Evolutionary conservation across 2,329 filamentous ascomycete genomes (phyloP), one percentile per base, ranked within the genome.

Genomic region (Microsporum canis): DNA sequence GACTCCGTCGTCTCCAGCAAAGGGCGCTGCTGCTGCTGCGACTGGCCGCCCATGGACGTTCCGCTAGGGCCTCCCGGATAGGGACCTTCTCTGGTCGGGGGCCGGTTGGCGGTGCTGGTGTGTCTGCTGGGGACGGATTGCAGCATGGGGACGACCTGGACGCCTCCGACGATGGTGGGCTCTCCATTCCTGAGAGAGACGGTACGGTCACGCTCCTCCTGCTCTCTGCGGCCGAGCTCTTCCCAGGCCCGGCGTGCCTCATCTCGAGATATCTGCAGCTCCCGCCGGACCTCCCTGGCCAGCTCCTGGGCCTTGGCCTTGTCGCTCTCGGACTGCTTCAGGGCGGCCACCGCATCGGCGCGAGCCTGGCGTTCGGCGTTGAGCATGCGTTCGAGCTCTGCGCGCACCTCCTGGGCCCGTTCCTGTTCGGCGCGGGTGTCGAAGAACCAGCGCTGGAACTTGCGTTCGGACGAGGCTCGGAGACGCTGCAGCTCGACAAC

Each of bases 401-500:
- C 91, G 61, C 90, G 88, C 41, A 88, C 80, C 74, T 97, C 94
- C 66, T 89, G 87, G 57, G 86, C 82, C 33, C 88, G 85, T 76
- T 97, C 94, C 66, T 95, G 84, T 66, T 97, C 91, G 36, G 87
- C 83, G 58, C 91, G 83, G 5, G 91, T 96, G 72, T 99, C 94
- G 68, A 95, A 96, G 76, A 97, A 97, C 94, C 94, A 99, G 58
- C 94, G 84, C 75, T 99, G 94, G 68, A 99, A 99, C 72, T 97
- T 97, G 65, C 94, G 86, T 74, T 99, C 94, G 0, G 92, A 97
- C 61, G 91, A 96, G 41, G 94, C 94, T 49, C 94, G 88, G 31
- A 99, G 80, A 34, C 94, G 86, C 73, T 99, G 94, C 53, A 99
- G 79, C 74, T 99, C 94, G 2, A 99, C 94, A 0, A 99, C 91